Base-by-base conservation (phyloP, 805 yeast genomes). In the Scheffersomyces spartinae region DNA sequence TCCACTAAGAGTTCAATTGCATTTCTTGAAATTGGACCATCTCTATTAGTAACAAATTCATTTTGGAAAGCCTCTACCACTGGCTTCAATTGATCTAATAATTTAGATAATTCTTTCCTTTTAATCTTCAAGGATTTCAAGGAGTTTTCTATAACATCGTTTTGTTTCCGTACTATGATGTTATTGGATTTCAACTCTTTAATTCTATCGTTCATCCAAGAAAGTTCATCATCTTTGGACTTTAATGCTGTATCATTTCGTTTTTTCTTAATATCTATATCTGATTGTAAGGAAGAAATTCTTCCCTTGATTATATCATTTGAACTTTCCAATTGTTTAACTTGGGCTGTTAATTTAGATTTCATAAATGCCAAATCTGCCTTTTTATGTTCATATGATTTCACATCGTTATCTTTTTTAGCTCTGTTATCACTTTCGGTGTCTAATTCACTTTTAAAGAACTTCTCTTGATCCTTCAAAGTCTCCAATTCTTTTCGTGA, bases 361-460 rank as follows among this genome's bases (percentile, higher is more conserved):
- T 52, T 54, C 17, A 38, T 40, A 32, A 52, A 50, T 15, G 51
- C 40, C 15, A 59, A 44, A 15, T 47, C 41, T 26, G 55, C 57
- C 29, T 51, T 52, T 9, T 35, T 36, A 23, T 42, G 43, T 26
- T 51, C 52, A 32, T 52, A 40, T 12, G 45, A 41, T 33, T 47
- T 54, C 13, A 57, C 49, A 27, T 42, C 49, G 29, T 32, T 33
- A 19, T 56, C 62, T 21, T 47, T 39, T 23, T 43, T 45, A 13
- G 38, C 29, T 22, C 47, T 45, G 25, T 26, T 29, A 18, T 54
- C 61, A 9, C 49, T 35, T 24, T 50, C 61, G 13, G 49, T 54
- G 20, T 52, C 57, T 21, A 49, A 39, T 28, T 64, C 69, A 17
- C 49, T 46, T 17, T 49, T 57, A 30, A 49, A 42, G n/a, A 40